These are phyloP conservation scores for Hermanozyma aechmeae DNA, from an alignment of 805 yeast genomes.

Conservation along the genomic window DNA sequence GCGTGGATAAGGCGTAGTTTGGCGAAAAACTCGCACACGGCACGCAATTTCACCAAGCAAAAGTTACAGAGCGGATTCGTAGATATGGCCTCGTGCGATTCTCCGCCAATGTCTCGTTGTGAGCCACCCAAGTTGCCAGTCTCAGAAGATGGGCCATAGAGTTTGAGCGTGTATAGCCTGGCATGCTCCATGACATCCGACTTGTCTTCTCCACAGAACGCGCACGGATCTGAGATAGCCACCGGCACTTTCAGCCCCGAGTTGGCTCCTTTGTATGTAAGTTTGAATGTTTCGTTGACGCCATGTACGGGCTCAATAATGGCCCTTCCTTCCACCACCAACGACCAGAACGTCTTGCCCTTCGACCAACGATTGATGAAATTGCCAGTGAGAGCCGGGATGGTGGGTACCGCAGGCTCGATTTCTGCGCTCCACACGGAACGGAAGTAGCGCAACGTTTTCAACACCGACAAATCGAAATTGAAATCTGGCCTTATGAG, in stretches of 20 bases:
- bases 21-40: conserved; percentile 75
- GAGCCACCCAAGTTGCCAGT: conserved; percentile 6
- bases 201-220: conserved; percentile 76
- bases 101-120: conserved; percentile 12
- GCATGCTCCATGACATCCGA: conserved; percentile 67
- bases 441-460: conserved; percentile 51
- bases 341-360: conserved; percentile 45
- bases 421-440: conserved; percentile 67
- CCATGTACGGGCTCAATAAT: conserved; percentile 82
- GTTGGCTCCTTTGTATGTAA: conserved; percentile 18
- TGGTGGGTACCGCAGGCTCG: conserved; percentile 33
- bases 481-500: conserved; percentile 24
- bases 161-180: conserved; percentile 60
- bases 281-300: conserved; percentile 63
- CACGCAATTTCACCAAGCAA: conserved; percentile 72
- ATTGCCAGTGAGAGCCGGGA: conserved; percentile 40
- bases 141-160: conserved; percentile 22
- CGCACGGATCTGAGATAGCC: conserved; percentile 68
- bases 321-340: conserved; percentile 72
- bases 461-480: conserved; percentile 32
- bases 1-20: conserved; percentile 54
- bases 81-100: conserved; percentile 20
- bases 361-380: conserved; percentile 33
- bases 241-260: conserved; percentile 37
- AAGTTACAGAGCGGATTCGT: conserved; percentile 69